Percentiles rank a stretch among this genome's conserved stretches.
Conservation (phyloP, 495 filamentous ascomycete species). For the Penicillium flavigenum region DNA sequence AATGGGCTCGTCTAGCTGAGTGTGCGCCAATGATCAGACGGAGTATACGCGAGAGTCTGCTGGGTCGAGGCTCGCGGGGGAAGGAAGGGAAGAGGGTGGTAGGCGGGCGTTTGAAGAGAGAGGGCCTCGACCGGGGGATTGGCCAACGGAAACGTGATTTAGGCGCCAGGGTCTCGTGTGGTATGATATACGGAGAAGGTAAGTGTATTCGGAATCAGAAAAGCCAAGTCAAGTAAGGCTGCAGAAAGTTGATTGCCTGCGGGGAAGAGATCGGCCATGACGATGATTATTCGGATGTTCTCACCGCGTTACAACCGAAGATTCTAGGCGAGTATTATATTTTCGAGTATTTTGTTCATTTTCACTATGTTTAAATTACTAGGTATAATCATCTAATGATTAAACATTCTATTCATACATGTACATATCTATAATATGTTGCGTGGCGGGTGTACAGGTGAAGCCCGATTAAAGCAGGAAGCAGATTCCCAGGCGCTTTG, state of each 20-base stretch:
- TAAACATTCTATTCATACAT: neutral
- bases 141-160: constrained; percentile 38
- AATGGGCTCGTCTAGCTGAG: constrained; percentile 58
- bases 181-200: neutral
- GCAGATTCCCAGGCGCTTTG: neutral
- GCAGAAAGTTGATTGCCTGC: constrained; percentile 8
- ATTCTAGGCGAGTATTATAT: neutral
- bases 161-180: constrained; percentile 40
- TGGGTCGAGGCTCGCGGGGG: constrained; percentile 21
- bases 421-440: neutral
- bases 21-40: constrained; percentile 56
- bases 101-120: constrained; percentile 24
- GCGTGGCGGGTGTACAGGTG: neutral
- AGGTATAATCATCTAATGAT: neutral
- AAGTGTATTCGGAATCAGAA: neutral
- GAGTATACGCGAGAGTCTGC: constrained; percentile 32
- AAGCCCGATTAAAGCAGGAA: neutral
- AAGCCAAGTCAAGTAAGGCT: constrained; percentile 4
- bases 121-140: constrained; percentile 22
- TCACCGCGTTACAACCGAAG: constrained; percentile 2
- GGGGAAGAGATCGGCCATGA: constrained; percentile 17
- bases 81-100: constrained; percentile 21
- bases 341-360: neutral
- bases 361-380: neutral
- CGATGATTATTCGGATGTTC: constrained; percentile 10